Percentiles rank a stretch among this genome's conserved stretches.
Conservation (phyloP, 2,329 filamentous ascomycete species). For the Paracorniculantispora psalliotae region DNA sequence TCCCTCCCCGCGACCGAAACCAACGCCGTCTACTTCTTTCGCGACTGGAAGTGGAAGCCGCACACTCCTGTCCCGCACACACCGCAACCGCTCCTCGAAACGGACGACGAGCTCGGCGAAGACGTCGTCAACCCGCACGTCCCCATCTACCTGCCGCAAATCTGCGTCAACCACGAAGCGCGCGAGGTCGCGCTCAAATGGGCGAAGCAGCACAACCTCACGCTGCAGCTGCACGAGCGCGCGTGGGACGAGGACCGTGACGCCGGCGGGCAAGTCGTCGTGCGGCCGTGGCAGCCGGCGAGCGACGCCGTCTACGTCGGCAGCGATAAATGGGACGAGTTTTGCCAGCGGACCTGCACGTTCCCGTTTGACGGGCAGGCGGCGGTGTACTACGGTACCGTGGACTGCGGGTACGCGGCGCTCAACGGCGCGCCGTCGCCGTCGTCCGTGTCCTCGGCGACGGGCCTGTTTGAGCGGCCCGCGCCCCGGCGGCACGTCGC, state of each 20-base stretch:
- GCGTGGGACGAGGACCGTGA: constrained; percentile 5
- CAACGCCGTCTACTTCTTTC: constrained; percentile 7
- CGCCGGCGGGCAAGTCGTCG: constrained; percentile 1
- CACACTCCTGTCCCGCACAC: not conserved
- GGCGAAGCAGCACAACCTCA: not conserved
- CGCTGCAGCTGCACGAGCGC: not conserved
- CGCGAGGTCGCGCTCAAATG: not conserved
- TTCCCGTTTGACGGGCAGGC: constrained; percentile 4
- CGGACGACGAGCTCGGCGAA: not conserved
- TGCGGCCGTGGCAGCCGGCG: constrained; percentile 2
- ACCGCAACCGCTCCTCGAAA: not conserved
- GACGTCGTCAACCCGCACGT: constrained; percentile 8
- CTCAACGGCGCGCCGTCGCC: not conserved
- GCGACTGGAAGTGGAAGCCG: constrained; percentile 6
- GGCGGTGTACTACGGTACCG: constrained; percentile 7
- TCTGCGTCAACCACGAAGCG: constrained; percentile 1
- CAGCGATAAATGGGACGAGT: not conserved
- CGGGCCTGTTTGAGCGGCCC: not conserved
- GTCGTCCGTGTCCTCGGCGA: not conserved
- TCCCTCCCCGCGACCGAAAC: not conserved
- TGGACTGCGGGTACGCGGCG: constrained; percentile 1
- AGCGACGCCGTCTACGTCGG: constrained; percentile 4
- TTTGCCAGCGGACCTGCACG: constrained; percentile 1
- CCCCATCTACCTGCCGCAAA: not conserved
- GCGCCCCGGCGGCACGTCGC: not conserved